Evolutionary conservation across 805 yeast species (phyloP).

Genomic region (Alloascoidea hylecoeti): DNA sequence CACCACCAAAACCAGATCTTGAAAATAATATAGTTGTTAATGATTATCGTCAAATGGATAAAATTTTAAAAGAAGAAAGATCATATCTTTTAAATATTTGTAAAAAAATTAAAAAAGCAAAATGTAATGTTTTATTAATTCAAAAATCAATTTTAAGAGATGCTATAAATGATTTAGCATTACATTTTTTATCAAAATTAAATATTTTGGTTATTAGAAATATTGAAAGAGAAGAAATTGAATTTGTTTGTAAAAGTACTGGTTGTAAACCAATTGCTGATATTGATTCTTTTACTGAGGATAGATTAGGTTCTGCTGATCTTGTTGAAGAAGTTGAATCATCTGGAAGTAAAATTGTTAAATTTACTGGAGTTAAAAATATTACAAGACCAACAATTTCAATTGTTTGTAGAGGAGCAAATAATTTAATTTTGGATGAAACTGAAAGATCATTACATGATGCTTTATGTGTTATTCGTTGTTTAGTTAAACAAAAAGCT

Average conservation of each 20-base stretch:
- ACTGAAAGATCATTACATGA: slow-evolving; percentile 96
- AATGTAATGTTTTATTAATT: slow-evolving; percentile 82
- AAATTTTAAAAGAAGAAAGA: slow-evolving; percentile 94
- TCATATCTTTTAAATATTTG: slow-evolving; percentile 89
- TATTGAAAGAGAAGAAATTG: slow-evolving; percentile 92
- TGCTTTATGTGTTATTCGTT: slow-evolving; percentile 86
- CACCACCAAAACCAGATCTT: slow-evolving; percentile 96
- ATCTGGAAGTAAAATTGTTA: slow-evolving; percentile 80
- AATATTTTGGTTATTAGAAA: slow-evolving; percentile 92
- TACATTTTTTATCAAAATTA: slow-evolving; percentile 87
- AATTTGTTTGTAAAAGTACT: slow-evolving; percentile 65
- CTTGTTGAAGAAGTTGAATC: slow-evolving; percentile 83
- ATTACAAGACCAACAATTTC: slow-evolving; percentile 59
- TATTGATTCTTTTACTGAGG: slow-evolving; percentile 85
- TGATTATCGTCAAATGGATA: slow-evolving; percentile 98
- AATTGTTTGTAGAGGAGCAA: slow-evolving; percentile 91
- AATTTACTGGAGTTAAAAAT: slow-evolving; percentile 69
- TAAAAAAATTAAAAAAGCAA: slow-evolving; percentile 92
- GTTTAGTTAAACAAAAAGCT: slow-evolving; percentile 78
- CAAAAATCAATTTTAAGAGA: slow-evolving; percentile 91
- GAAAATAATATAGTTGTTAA: slow-evolving; percentile 95
- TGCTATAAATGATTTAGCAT: slow-evolving; percentile 87
- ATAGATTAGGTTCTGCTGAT: slow-evolving; percentile 84
- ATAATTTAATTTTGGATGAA: slow-evolving; percentile 80
- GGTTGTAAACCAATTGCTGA: slow-evolving; percentile 97